Conservation (phyloP, 352 stramenopile species). For the Peronospora destructor region DNA sequence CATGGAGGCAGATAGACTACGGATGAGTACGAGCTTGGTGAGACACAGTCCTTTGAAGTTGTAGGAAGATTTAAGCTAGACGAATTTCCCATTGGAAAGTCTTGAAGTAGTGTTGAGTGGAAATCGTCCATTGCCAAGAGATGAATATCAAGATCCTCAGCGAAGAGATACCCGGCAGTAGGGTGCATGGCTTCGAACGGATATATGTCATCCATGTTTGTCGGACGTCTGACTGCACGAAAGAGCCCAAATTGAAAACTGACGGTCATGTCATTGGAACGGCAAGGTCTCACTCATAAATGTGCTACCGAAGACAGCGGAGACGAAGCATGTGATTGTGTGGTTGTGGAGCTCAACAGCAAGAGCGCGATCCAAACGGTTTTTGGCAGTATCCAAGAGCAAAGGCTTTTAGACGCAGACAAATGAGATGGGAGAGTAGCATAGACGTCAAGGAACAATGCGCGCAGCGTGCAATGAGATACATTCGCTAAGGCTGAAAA, state of each 20-base stretch:
- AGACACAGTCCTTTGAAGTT: neutral
- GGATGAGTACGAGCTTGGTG: constrained; percentile 21
- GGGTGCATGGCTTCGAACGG: constrained; percentile 14
- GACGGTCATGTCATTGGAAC: constrained; percentile 4
- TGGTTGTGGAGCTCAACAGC: constrained; percentile 3
- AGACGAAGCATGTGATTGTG: constrained; percentile 4
- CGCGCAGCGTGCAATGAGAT: constrained; percentile 7
- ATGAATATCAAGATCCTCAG: constrained; percentile 26
- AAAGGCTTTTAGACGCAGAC: neutral
- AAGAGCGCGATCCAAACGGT: constrained; percentile 1
- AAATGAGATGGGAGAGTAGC: neutral
- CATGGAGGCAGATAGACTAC: constrained; percentile 14
- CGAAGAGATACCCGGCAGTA: constrained; percentile 23
- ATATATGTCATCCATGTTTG: constrained; percentile 11
- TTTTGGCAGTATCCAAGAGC: neutral
- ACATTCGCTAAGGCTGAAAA: neutral
- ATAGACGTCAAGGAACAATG: constrained; percentile 7
- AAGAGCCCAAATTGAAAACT: constrained; percentile 17
- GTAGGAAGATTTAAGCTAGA: neutral
- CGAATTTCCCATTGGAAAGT: constrained; percentile 1
- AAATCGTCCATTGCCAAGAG: constrained; percentile 22
- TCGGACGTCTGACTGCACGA: constrained; percentile 1
- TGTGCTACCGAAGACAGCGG: neutral
- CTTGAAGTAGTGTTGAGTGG: constrained; percentile 12
- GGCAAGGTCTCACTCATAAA: constrained; percentile 6